Evolutionary conservation across 2,329 filamentous ascomycete genomes (phyloP), one percentile per base, ranked within the genome.

Genomic region (Aphanoascus verrucosus): DNA sequence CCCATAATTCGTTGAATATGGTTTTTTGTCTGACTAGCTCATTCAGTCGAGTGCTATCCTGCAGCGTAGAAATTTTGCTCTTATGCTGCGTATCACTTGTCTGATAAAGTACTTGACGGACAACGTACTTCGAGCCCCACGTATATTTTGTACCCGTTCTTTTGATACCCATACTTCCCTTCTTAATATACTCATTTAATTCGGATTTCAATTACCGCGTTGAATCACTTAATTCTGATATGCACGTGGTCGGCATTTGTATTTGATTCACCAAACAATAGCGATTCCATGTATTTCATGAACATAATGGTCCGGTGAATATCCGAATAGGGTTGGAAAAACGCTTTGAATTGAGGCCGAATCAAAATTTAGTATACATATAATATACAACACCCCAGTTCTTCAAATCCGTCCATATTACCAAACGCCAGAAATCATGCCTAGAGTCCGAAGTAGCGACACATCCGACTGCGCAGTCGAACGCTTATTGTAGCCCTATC

Each of bases 371-470:
- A 20, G 15, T 28, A 38, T 49, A 49, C 32, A 49, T 38, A 5
- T 49, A 49, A 49, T 49, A 49, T 49, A 49, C 46, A 48, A 49
- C 23, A 17, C 14, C 23, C 17, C n/a, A 34, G 7, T 34, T 31
- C 5, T 19, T 14, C 3, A 19, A 50, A 40, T 37, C 15, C 9
- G n/a, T 40, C 35, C 28, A 15, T 3, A 37, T 11, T 12, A 37
- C 35, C 31, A 46, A 46, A 46, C 44, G 28, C 44, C 44, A 15
- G 19, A 17, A 19, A 12, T 46, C 17, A 46, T 35, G 44, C 44
- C 28, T 17, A 19, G 3, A 46, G 9, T 15, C 31, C 12, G 31
- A 34, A 46, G 11, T 8, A 19, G 14, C 7, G 28, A 12, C 44
- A 17, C 12, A 8, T 34, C 19, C 12, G n/a, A 3, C 11, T n/a